A percentile compares a stretch with the other conserved stretches of the same genome.
Evolutionary conservation across 345 rosid species (phyloP).

Genomic region (Aquilaria malaccensis): DNA sequence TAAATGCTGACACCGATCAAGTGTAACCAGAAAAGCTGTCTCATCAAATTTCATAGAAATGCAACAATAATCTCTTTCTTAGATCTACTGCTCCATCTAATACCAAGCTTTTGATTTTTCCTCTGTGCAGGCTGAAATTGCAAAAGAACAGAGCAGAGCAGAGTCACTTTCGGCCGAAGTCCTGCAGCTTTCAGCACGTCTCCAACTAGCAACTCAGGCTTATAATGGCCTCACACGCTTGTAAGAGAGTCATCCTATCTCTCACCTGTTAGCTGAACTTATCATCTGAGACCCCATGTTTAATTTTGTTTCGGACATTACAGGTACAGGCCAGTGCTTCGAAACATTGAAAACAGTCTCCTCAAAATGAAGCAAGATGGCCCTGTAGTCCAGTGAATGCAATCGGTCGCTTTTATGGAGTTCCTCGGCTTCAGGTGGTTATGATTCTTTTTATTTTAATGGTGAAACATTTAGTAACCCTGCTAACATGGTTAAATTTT

Average conservation of each 20-base stretch:
- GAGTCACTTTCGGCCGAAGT: slow-evolving; percentile 82
- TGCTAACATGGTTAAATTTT: too few relatives aligned
- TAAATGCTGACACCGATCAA: not conserved
- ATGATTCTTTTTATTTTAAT: too few relatives aligned
- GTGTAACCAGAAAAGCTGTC: not conserved
- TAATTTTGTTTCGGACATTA: slow-evolving; percentile 14
- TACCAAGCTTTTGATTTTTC: not conserved
- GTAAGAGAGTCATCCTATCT: slow-evolving; percentile 30
- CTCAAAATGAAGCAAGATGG: slow-evolving; percentile 88
- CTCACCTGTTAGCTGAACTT: not conserved
- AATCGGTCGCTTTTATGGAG: too few relatives aligned
- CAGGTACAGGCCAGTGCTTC: slow-evolving; percentile 83
- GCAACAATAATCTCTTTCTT: not conserved
- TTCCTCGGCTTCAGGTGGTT: not conserved
- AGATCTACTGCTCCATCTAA: not conserved
- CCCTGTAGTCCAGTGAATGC: slow-evolving; percentile 35
- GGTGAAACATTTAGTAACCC: too few relatives aligned
- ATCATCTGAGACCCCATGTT: not conserved
- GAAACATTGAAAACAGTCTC: slow-evolving; percentile 77
- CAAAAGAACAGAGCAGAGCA: slow-evolving; percentile 77
- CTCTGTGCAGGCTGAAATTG: slow-evolving; percentile 54
- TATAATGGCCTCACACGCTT: slow-evolving; percentile 63
- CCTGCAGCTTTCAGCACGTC: slow-evolving; percentile 67
- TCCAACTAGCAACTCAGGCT: slow-evolving; percentile 76
- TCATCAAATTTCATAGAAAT: not conserved